Conservation (phyloP, 1,139 yeast species). For the Geotrichum fermentans region DNA sequence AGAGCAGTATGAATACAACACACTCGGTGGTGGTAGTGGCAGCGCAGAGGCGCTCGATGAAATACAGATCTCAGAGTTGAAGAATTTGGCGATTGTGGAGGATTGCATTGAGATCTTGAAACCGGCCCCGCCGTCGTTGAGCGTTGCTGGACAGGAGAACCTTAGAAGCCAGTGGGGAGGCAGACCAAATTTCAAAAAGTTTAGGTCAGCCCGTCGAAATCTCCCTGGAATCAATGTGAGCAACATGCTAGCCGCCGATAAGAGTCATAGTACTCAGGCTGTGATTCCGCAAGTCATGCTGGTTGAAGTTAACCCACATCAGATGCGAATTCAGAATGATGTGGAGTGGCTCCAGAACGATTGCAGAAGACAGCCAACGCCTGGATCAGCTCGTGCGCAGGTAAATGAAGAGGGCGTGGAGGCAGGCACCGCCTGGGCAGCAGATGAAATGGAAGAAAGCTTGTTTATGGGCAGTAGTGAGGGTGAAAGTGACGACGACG, state of each 20-base stretch:
- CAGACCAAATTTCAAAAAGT: constrained; percentile 15
- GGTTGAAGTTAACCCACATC: constrained; percentile 13
- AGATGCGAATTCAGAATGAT: constrained; percentile 7
- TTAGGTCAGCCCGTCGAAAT: not conserved
- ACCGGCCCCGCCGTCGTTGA: not conserved
- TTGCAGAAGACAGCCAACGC: not conserved
- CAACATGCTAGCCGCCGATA: not conserved
- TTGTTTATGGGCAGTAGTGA: constrained; percentile 8
- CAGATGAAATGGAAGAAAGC: not conserved
- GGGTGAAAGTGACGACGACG: constrained; percentile 6
- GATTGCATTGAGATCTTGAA: not conserved
- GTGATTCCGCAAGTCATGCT: not conserved
- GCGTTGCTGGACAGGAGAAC: not conserved
- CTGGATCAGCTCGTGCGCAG: too few species aligned
- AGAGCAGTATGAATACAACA: not conserved
- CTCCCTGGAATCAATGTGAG: not conserved
- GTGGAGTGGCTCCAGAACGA: constrained; percentile 11
- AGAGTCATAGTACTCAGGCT: not conserved
- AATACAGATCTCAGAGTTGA: not conserved
- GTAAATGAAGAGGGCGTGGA: too few species aligned
- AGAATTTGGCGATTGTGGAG: constrained; percentile 14
- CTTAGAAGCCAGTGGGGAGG: constrained; percentile 9
- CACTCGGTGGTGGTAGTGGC: not conserved
- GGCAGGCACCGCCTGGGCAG: not conserved
- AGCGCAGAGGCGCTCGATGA: not conserved